Percentiles rank a stretch among this genome's conserved stretches.
Evolutionary conservation across 2,329 filamentous ascomycete species (phyloP).

Genomic region (Fragosphaeria purpurea): DNA sequence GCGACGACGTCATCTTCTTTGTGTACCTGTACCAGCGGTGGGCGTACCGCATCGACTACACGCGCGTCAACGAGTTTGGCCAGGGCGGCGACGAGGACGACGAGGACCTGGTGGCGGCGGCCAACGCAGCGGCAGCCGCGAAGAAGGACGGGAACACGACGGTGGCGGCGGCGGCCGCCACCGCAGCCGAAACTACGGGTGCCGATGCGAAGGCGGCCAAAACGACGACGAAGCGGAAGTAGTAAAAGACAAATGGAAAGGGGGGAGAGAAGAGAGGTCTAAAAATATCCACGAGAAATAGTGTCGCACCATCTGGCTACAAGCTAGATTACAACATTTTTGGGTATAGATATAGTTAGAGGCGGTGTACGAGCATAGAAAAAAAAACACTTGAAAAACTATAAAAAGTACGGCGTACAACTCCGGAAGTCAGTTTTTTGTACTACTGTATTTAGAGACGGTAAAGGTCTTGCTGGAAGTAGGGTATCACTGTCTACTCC

Average conservation of each 20-base stretch:
- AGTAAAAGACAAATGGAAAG: not conserved
- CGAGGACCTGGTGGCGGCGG: not conserved
- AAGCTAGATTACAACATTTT: too few relatives aligned
- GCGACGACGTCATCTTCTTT: conserved; percentile 97
- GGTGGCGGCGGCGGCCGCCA: conserved; percentile 24
- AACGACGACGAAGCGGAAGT: conserved; percentile 37
- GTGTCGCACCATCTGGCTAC: too few relatives aligned
- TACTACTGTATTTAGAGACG: too few relatives aligned
- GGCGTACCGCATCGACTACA: conserved; percentile 86
- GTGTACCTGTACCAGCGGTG: conserved; percentile 92
- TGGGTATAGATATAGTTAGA: too few relatives aligned
- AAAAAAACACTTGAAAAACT: too few relatives aligned
- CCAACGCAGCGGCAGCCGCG: conserved; percentile 27
- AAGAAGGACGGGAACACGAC: conserved; percentile 21
- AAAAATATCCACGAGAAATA: too few relatives aligned
- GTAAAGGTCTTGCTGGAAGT: too few relatives aligned
- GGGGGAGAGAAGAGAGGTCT: too few relatives aligned
- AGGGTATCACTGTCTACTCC: too few relatives aligned
- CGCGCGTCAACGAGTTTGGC: conserved; percentile 91
- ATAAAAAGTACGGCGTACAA: too few relatives aligned
- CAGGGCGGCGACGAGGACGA: conserved; percentile 91
- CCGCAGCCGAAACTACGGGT: conserved; percentile 30
- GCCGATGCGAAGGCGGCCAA: conserved; percentile 37
- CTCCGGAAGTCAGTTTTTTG: too few relatives aligned
- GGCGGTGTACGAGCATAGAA: too few relatives aligned